Evolutionary conservation across 2,329 filamentous ascomycete genomes (phyloP), one percentile per base, ranked within the genome.

Genomic region (Pyrenophora teres): DNA sequence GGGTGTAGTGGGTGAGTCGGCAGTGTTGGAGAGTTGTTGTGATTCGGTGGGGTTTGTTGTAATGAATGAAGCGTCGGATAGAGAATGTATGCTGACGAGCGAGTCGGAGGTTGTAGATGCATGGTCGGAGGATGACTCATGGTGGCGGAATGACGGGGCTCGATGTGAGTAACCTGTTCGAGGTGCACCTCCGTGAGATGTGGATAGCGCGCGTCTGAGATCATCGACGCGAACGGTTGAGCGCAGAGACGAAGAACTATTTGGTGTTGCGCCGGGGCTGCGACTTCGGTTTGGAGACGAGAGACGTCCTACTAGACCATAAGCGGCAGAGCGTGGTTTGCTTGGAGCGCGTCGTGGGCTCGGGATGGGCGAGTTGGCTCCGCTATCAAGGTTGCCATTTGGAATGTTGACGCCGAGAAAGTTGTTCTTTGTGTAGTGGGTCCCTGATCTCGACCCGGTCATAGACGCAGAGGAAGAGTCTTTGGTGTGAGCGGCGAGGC

Each of bases 391-490:
- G 12, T 61, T 67, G 40, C 70, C 70, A n/a, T 72, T 70, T 0
- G 70, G 70, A 32, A 64, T 82, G 59, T 82, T 85, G 32, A 86
- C 79, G n/a, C 81, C 81, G 33, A 89, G 79, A 53, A 83, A 71
- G 47, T 71, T 73, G 50, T 64, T 69, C 50, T 63, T 68, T 10
- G 69, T 71, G 49, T 64, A 60, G 6, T 61, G 56, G 0, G 68
- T 66, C 0, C 64, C 70, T 1, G 83, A 81, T 57, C 84, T 85
- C 2, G 91, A 95, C 18, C 90, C 91, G 46, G 80, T 89, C 47
- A 95, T 77, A 3, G 91, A 96, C 10, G 84, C 83, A 0, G 89
- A 84, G 63, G 87, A 89, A 63, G 86, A 86, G 48, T 89, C 79
- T 52, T 79, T 84, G 52, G 88, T 85, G 41, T 90, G 81, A 32